Evolutionary conservation across 495 filamentous ascomycete species (phyloP), one percentile per base, ranked within the genome.

Genomic region (Penicillium taxi): DNA sequence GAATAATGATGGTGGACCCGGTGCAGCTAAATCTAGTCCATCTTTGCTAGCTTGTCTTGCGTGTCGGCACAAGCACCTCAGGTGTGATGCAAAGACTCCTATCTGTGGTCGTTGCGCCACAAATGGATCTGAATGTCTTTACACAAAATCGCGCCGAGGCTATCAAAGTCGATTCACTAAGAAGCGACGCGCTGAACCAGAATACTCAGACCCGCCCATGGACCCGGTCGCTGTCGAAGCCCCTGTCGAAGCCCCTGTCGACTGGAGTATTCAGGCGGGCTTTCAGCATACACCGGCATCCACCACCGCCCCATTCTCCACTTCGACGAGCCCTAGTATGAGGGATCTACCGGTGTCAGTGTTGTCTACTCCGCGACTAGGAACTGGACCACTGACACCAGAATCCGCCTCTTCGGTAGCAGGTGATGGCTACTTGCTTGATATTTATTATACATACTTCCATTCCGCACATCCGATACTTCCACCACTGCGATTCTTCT

Each of bases 1-100:
- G 23, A 17, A 27, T 4, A n/a, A n/a, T n/a, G n/a, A n/a, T 24
- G 19, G 36, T 27, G 20, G 26, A 22, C 35, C 55, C 13, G 41
- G 37, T 23, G 22, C 52, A 18, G 46, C 48, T 16, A 50, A 48
- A 41, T 38, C 54, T 5, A 55, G 61, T 15, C 66, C 64, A 3
- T 68, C 64, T 22, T 59, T 69, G 9, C 47, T 78, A 38, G 73
- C 74, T 19, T 78, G 74, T 51, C 61, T 78, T 20, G 55, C 58
- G 25, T 78, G 77, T 45, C 75, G 78, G 32, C 63, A 69, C 39
- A 71, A 77, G 41, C 78, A 81, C 46, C 74, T 81, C 38, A 70
- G 68, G 47, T 70, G 66, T 30, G 66, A 70, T 50, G 63, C 64
- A 4, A 46, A 47, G 15, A 65, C 55, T 3, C 66, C 66, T 12